A percentile compares a stretch with the other conserved stretches of the same genome.
Evolutionary conservation across 208 protist species (phyloP).

Genomic region (Angomonas deanei): DNA sequence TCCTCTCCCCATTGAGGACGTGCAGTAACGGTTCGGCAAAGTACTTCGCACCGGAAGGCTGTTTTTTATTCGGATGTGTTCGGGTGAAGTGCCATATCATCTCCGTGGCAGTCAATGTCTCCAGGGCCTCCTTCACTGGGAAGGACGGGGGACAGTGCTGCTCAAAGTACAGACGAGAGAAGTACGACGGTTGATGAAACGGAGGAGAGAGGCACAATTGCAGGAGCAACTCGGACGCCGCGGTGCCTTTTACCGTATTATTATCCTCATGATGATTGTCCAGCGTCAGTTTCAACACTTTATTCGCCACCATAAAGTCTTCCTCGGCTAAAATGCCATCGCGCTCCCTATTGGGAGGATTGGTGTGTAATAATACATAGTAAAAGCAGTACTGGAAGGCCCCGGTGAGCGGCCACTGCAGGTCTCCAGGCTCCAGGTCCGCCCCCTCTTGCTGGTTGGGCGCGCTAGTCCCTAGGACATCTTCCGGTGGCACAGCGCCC

Average conservation of each 20-base stretch:
- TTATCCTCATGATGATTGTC: too few species aligned
- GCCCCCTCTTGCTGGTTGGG: too few species aligned
- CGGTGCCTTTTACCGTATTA: conserved; percentile 12
- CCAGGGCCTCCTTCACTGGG: neutral
- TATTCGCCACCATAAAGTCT: neutral
- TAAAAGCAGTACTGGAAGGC: conserved; percentile 3
- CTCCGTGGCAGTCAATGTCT: conserved; percentile 4
- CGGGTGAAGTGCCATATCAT: too few species aligned
- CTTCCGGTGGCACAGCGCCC: too few species aligned
- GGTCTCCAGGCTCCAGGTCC: neutral
- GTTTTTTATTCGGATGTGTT: too few species aligned
- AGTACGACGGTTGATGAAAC: neutral
- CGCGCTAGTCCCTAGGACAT: too few species aligned
- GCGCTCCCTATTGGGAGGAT: neutral
- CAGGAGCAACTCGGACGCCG: conserved; percentile 57
- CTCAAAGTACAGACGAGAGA: too few species aligned
- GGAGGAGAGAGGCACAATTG: conserved; percentile 28
- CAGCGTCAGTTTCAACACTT: neutral
- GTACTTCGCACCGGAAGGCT: neutral
- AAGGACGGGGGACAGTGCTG: neutral
- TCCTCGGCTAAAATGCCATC: neutral
- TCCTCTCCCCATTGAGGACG: neutral
- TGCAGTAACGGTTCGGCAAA: neutral
- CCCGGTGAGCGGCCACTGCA: neutral
- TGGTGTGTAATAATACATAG: neutral